Percentiles rank a stretch among this genome's conserved stretches.
These are phyloP conservation scores for Saposhnikovia divaricata DNA, from an alignment of 129 eudicot species.

Conservation along the genomic window DNA sequence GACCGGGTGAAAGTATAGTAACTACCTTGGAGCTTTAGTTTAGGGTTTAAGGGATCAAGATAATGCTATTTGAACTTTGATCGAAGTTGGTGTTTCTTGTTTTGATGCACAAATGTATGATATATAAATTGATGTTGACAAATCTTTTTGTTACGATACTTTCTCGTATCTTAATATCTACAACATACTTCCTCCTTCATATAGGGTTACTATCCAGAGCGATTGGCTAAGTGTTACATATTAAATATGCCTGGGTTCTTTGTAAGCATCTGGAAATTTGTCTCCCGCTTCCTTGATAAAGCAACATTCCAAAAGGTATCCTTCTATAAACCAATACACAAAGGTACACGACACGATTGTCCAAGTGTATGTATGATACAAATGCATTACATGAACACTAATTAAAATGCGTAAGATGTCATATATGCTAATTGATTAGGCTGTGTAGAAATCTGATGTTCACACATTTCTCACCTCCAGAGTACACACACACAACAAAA, in stretches of 20 bases:
- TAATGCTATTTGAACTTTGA: background rate
- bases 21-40: background rate
- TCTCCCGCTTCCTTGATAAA: slow-evolving; percentile 49
- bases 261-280: slow-evolving; percentile 48
- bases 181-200: background rate
- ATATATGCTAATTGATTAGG: background rate
- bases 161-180: background rate
- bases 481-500: background rate
- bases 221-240: slow-evolving; percentile 42
- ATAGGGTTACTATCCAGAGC: slow-evolving; percentile 65
- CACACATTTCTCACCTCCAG: too few relatives aligned
- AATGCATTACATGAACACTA: too few relatives aligned
- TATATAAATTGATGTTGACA: background rate
- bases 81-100: background rate
- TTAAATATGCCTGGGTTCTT: slow-evolving; percentile 57
- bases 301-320: slow-evolving; percentile 56
- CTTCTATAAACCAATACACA: background rate
- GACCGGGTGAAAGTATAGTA: background rate
- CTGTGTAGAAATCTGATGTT: background rate
- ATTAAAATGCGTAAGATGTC: too few relatives aligned
- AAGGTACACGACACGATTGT: too few relatives aligned
- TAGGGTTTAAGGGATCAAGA: background rate
- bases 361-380: too few relatives aligned
- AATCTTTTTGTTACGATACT: background rate
- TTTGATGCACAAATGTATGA: background rate